Evolutionary conservation across 352 stramenopile genomes (phyloP).

Genomic region (Aphanomyces invadans): DNA sequence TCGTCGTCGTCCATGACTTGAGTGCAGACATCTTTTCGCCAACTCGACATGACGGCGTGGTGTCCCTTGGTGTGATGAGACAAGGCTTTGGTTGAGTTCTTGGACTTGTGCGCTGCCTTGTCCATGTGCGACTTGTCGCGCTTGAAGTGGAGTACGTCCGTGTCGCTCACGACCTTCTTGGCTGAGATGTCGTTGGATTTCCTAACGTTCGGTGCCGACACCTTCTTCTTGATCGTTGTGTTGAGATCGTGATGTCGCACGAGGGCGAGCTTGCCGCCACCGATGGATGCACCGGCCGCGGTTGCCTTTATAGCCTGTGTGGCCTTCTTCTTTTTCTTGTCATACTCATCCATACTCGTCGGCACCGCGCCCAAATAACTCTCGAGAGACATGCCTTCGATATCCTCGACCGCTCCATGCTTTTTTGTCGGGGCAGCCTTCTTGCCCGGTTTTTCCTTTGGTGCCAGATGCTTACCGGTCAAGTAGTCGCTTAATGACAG

Average conservation of each 20-base stretch:
- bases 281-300: neutral
- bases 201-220: neutral
- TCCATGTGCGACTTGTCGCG: conserved; percentile 11
- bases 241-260: neutral
- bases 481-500: conserved; percentile 24
- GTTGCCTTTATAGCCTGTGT: no score
- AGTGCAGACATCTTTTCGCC: neutral
- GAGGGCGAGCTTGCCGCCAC: neutral
- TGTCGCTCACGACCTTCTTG: neutral
- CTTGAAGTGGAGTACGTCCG: conserved; percentile 7
- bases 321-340: conserved; percentile 16
- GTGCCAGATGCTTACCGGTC: neutral
- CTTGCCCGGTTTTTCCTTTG: conserved; percentile 1
- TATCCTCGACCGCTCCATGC: neutral
- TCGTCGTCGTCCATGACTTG: neutral
- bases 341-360: neutral
- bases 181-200: neutral
- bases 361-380: conserved; percentile 16
- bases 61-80: neutral
- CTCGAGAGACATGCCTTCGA: conserved; percentile 24
- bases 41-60: neutral
- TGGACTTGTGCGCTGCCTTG: neutral
- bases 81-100: neutral
- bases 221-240: neutral
- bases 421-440: conserved; percentile 1